Percentiles rank a stretch among this genome's conserved stretches.
Evolutionary conservation across 306 rosid genomes (phyloP).

Genomic region (Sicyos baderoa): DNA sequence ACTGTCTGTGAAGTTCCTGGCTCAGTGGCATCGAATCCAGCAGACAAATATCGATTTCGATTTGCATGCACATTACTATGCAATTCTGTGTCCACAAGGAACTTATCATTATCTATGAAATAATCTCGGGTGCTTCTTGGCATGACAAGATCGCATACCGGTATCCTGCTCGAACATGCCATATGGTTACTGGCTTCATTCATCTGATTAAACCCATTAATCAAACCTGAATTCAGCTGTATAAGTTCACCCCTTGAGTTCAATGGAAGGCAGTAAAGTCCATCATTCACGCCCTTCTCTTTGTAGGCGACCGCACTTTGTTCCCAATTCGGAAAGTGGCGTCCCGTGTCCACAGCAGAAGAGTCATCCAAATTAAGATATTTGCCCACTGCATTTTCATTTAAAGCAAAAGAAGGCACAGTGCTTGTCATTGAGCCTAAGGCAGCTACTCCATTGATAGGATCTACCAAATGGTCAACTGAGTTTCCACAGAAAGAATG

Average conservation of each 20-base stretch:
- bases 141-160: slow-evolving; percentile 26
- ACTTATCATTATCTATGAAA: slow-evolving; percentile 33
- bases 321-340: slow-evolving; percentile 36
- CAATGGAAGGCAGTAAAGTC: slow-evolving; percentile 71
- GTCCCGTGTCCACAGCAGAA: slow-evolving; percentile 31
- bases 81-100: slow-evolving; percentile 36
- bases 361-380: slow-evolving; percentile 34
- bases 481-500: slow-evolving; percentile 41
- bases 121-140: slow-evolving; percentile 35
- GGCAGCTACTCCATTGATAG: slow-evolving; percentile 32
- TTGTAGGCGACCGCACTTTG: slow-evolving; percentile 33
- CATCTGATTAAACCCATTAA: slow-evolving; percentile 31
- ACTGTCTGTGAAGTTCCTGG: slow-evolving; percentile 41
- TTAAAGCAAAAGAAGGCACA: slow-evolving; percentile 34
- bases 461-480: slow-evolving; percentile 34
- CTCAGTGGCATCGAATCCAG: slow-evolving; percentile 45
- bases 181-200: slow-evolving; percentile 32
- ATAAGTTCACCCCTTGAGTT: slow-evolving; percentile 87
- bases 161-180: slow-evolving; percentile 35
- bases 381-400: slow-evolving; percentile 38
- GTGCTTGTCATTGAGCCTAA: slow-evolving; percentile 35
- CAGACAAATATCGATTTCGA: slow-evolving; percentile 34
- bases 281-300: slow-evolving; percentile 36
- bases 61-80: slow-evolving; percentile 27
- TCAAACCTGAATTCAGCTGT: slow-evolving; percentile 54